A percentile compares a stretch with the other conserved stretches of the same genome.
Evolutionary conservation across 2,329 filamentous ascomycete species (phyloP).

Genomic region (Trichoderma simmonsii): DNA sequence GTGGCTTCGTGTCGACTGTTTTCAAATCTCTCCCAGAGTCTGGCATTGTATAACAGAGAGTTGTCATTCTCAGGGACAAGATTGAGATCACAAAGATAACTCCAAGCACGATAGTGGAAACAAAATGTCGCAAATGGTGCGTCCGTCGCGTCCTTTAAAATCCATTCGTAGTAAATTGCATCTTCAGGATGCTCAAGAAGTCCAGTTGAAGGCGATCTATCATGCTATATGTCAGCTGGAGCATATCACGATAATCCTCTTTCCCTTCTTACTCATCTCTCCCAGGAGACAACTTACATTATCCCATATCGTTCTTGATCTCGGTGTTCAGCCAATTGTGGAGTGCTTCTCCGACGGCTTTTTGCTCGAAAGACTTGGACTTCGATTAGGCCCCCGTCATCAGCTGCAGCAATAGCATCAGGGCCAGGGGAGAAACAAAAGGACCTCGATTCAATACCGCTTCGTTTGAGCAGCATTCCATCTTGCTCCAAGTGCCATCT

Average conservation of each 20-base stretch:
- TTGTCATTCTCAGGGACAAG: conserved; percentile 38
- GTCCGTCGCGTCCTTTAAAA: conserved; percentile 49
- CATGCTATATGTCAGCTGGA: not conserved
- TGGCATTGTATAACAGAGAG: not conserved
- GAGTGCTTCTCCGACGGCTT: conserved; percentile 41
- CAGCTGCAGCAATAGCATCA: not conserved
- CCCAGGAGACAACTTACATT: conserved; percentile 39
- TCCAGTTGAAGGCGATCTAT: conserved; percentile 51
- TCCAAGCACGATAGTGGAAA: conserved; percentile 56
- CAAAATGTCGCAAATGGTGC: conserved; percentile 52
- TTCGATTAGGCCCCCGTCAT: conserved; percentile 1
- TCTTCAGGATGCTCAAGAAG: conserved; percentile 51
- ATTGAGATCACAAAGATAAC: conserved; percentile 46
- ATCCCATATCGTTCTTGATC: conserved; percentile 51
- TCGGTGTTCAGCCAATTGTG: conserved; percentile 43
- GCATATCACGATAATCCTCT: not conserved
- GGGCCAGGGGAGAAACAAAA: conserved; percentile 9
- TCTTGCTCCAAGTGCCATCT: conserved; percentile 40
- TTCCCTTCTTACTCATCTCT: not conserved
- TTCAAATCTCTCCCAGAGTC: not conserved
- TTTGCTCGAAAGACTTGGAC: conserved; percentile 41
- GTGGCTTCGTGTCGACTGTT: not conserved
- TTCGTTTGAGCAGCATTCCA: conserved; percentile 30
- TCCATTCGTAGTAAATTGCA: conserved; percentile 51
- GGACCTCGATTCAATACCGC: conserved; percentile 34